A percentile compares a stretch with the other conserved stretches of the same genome.
phyloP scores from a whole-genome alignment of 129 eudicot genomes.

The Helianthus annuus region HanXRQr2.0-SUNRISE NC_035442.2:121488149-121488648 shows the following conservation, averaged over 20 bases:
- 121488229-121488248: background rate
- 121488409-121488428: slow-evolving; percentile 94
- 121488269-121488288: background rate
- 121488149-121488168: background rate
- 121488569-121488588: too few relatives aligned
- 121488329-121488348: slow-evolving; percentile 78
- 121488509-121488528: too few relatives aligned
- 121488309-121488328: slow-evolving; percentile 92
- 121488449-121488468: background rate
- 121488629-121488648: too few relatives aligned
- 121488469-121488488: too few relatives aligned
- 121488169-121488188: background rate
- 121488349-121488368: slow-evolving; percentile 89
- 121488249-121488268: background rate
- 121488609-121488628: too few relatives aligned
- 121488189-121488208: too few relatives aligned
- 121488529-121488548: too few relatives aligned
- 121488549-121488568: too few relatives aligned
- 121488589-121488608: too few relatives aligned
- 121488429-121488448: slow-evolving; percentile 81
- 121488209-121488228: background rate
- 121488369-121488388: slow-evolving; percentile 86
- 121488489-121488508: too few relatives aligned
- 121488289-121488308: slow-evolving; percentile 32
- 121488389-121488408: slow-evolving; percentile 72